A percentile compares a stretch with the other conserved stretches of the same genome.
phyloP scores from a whole-genome alignment of 129 eudicot genomes.

The Logfia minima region DNA sequence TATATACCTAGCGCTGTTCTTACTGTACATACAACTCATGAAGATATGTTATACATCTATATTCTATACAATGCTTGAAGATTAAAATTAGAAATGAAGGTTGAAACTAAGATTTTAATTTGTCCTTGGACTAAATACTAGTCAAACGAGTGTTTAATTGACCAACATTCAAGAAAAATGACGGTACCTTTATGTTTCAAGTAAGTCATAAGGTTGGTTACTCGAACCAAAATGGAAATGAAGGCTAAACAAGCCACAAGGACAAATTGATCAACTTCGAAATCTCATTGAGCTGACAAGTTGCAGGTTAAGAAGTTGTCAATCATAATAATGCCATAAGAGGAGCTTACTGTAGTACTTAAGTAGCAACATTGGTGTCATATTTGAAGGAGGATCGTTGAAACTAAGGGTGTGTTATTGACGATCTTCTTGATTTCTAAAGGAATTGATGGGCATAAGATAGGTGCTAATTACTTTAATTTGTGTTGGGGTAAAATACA shows the following conservation, averaged over 20 bases:
- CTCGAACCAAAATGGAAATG: background rate
- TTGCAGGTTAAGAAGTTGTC: background rate
- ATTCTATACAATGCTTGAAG: background rate
- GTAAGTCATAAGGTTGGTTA: background rate
- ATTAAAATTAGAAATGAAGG: background rate
- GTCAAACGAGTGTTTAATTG: background rate
- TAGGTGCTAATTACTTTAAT: background rate
- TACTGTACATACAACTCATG: background rate
- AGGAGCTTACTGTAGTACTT: background rate
- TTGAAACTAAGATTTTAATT: background rate
- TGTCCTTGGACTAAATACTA: background rate
- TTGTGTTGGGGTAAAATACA: background rate
- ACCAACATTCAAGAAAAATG: background rate
- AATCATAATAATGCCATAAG: background rate
- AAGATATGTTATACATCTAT: background rate
- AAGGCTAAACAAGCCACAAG: background rate
- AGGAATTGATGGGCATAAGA: conserved; percentile 2
- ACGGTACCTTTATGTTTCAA: background rate
- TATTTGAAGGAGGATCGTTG: background rate
- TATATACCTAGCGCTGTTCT: background rate
- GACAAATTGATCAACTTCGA: background rate
- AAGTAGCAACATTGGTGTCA: background rate
- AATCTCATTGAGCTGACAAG: background rate
- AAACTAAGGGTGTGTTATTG: background rate
- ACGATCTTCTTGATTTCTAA: background rate